Conservation (phyloP, 208 protist genomes). For the Acanthamoeba healyi region DNA sequence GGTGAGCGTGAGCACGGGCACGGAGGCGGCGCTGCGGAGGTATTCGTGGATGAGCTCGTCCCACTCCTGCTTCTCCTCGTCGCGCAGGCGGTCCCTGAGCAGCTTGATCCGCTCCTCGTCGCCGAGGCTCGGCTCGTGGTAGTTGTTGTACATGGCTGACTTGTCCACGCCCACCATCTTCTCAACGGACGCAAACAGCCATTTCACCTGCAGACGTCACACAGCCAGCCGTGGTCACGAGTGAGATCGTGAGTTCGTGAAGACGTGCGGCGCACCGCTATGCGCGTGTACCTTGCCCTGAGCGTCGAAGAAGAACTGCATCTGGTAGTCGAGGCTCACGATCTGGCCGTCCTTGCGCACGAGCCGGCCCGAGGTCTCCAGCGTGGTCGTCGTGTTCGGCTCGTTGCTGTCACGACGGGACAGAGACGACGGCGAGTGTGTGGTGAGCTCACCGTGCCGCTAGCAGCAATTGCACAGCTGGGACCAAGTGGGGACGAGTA, state of each 20-base stretch:
- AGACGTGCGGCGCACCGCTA: too few relatives aligned
- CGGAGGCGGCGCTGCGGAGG: not conserved
- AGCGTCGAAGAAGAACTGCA: conserved; percentile 40
- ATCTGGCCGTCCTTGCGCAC: conserved; percentile 34
- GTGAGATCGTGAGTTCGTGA: not conserved
- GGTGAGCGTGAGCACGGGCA: not conserved
- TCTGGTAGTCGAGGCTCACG: not conserved
- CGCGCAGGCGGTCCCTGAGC: not conserved
- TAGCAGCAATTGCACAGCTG: too few relatives aligned
- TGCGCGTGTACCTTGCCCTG: not conserved
- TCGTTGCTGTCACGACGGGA: not conserved
- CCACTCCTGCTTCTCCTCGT: conserved; percentile 34
- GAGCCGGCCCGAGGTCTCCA: not conserved
- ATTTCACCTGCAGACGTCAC: not conserved
- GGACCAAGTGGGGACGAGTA: not conserved
- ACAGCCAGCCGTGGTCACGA: not conserved
- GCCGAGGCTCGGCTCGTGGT: not conserved
- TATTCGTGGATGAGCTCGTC: not conserved
- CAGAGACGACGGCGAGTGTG: too few relatives aligned
- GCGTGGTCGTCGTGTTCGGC: not conserved
- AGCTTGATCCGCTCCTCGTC: not conserved
- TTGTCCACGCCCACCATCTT: conserved; percentile 33
- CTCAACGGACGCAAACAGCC: not conserved
- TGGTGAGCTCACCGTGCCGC: too few relatives aligned
- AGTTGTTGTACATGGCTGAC: not conserved